Evolutionary conservation across 768 basidiomycete species (phyloP).

Genomic region (Leucocoprinus sp.): DNA sequence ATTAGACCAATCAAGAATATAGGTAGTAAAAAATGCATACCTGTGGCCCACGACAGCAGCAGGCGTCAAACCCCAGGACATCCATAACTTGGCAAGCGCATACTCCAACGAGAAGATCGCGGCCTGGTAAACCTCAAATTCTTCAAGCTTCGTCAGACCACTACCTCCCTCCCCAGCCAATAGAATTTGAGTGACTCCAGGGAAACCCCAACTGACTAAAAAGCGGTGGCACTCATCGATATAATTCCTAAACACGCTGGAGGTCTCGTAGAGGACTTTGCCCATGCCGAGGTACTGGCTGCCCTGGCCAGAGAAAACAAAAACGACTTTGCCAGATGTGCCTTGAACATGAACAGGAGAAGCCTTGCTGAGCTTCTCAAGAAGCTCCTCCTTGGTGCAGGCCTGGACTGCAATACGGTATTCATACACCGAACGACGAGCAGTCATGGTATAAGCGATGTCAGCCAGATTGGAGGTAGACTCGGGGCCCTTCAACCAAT

Average conservation of each 20-base stretch:
- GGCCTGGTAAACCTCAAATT: conserved; percentile 40
- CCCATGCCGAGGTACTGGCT: conserved; percentile 65
- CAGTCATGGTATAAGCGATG: conserved; percentile 60
- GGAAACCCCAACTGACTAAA: conserved; percentile 40
- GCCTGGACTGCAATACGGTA: conserved; percentile 47
- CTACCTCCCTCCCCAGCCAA: conserved; percentile 6
- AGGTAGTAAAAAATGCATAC: conserved; percentile 23
- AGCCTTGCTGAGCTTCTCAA: conserved; percentile 32
- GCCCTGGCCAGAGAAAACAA: conserved; percentile 73
- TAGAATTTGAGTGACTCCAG: conserved; percentile 25
- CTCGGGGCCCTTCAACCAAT: conserved; percentile 33
- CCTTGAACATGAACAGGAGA: conserved; percentile 22
- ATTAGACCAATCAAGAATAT: neutral
- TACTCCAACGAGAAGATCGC: conserved; percentile 58
- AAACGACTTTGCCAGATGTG: conserved; percentile 33
- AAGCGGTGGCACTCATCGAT: conserved; percentile 53
- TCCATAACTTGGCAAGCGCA: conserved; percentile 56
- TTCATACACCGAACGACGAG: conserved; percentile 49
- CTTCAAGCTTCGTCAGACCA: conserved; percentile 18
- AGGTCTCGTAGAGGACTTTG: conserved; percentile 40
- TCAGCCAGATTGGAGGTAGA: conserved; percentile 27
- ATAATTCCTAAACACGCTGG: conserved; percentile 35
- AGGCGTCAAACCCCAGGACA: conserved; percentile 58
- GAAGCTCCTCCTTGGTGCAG: conserved; percentile 34
- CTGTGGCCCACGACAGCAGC: conserved; percentile 65